These are phyloP conservation scores for Arachis stenosperma DNA, from an alignment of 306 rosid species.

Conservation along the genomic window DNA sequence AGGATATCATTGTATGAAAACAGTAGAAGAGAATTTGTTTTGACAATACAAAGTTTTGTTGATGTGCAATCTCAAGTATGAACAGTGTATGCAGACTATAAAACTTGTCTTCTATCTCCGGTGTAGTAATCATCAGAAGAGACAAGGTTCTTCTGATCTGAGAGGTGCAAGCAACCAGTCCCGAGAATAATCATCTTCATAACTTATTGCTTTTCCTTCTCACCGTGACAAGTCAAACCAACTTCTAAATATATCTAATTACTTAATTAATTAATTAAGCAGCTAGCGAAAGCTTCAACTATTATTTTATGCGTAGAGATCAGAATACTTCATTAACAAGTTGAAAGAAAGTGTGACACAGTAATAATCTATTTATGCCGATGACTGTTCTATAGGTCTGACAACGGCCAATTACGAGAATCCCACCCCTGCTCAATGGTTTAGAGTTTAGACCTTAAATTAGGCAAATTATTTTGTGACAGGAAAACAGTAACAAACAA, in stretches of 20 bases:
- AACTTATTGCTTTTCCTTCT: not conserved
- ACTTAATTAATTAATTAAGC: not conserved
- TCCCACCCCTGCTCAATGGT: conserved; percentile 19
- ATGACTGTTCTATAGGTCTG: conserved; percentile 23
- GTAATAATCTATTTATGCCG: not conserved
- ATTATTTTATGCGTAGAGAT: no score
- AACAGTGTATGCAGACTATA: not conserved
- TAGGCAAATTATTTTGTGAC: no score
- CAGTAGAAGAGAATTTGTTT: not conserved
- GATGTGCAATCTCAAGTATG: not conserved
- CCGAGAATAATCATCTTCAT: conserved; percentile 7
- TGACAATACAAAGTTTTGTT: not conserved
- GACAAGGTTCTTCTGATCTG: conserved; percentile 9
- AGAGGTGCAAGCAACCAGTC: conserved; percentile 26
- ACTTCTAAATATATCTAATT: no score
- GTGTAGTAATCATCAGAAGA: not conserved
- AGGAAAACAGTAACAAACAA: no score
- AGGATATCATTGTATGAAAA: no score
- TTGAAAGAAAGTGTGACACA: no score
- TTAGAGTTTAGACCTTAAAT: conserved; percentile 1
- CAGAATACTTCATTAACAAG: no score
- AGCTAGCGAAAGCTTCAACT: no score
- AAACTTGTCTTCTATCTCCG: not conserved
- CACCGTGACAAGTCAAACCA: conserved; percentile 20
- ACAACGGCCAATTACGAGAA: conserved; percentile 27